phyloP scores from a whole-genome alignment of 495 filamentous ascomycete species.

The Aspergillus steynii region DNA sequence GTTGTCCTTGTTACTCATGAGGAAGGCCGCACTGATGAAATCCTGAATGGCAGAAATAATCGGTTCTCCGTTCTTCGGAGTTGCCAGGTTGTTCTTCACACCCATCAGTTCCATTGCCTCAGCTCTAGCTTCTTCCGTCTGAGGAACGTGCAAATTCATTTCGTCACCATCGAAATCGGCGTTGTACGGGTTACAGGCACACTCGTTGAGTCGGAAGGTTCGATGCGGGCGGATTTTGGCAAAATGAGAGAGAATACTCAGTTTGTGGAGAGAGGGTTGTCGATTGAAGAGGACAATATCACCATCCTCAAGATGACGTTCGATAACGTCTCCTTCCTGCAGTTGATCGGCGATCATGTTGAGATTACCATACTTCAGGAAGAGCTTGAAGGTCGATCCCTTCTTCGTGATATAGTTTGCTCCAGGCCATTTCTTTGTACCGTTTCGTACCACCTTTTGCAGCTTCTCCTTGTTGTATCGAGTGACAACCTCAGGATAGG shows the following conservation, averaged over 20 bases:
- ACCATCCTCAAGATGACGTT: conserved; percentile 91
- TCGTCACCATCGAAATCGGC: conserved; percentile 99
- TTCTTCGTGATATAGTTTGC: conserved; percentile 81
- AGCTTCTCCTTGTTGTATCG: conserved; percentile 83
- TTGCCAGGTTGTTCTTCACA: conserved; percentile 92
- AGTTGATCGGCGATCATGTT: conserved; percentile 68
- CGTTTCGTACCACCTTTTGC: conserved; percentile 67
- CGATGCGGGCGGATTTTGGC: conserved; percentile 93
- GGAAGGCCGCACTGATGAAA: conserved; percentile 93
- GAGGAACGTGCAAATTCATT: conserved; percentile 98
- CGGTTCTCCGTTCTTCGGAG: conserved; percentile 95
- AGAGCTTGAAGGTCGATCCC: conserved; percentile 64
- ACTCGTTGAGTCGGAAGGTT: conserved; percentile 96
- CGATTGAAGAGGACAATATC: conserved; percentile 98
- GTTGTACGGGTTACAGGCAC: conserved; percentile 97
- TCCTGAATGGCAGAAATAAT: conserved; percentile 98
- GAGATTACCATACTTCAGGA: conserved; percentile 71
- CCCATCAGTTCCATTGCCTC: conserved; percentile 98
- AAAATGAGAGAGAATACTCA: conserved; percentile 93
- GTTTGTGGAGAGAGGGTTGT: conserved; percentile 95
- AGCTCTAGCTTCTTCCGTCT: conserved; percentile 94
- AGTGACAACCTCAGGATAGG: conserved; percentile 87
- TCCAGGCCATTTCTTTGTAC: conserved; percentile 76
- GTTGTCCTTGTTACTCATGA: conserved; percentile 87
- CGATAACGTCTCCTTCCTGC: conserved; percentile 81